These are phyloP conservation scores for Lentithecium fluviatile DNA, from an alignment of 495 filamentous ascomycete genomes.

Conservation along the genomic window DNA sequence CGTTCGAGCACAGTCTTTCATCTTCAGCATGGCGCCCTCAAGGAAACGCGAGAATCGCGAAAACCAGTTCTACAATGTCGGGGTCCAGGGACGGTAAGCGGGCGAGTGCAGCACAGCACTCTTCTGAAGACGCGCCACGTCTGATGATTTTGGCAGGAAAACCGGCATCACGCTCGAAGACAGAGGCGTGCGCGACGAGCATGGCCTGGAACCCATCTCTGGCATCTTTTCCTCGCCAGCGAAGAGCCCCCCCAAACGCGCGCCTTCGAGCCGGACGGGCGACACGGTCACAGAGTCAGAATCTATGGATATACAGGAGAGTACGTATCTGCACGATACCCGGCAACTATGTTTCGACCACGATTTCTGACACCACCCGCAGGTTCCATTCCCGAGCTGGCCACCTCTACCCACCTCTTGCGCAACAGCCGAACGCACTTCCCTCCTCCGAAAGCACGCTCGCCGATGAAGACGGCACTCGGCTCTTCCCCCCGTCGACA, in stretches of 20 bases:
- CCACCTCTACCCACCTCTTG: conserved; percentile 37
- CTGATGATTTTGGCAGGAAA: conserved; percentile 51
- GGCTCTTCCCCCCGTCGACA: conserved; percentile 56
- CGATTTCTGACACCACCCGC: neutral
- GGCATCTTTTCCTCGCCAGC: conserved; percentile 86
- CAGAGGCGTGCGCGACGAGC: conserved; percentile 76
- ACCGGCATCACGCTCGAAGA: conserved; percentile 83
- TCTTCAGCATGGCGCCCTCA: conserved; percentile 13
- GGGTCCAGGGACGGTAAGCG: conserved; percentile 63
- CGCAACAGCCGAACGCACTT: conserved; percentile 42
- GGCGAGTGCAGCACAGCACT: neutral
- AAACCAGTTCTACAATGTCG: conserved; percentile 63
- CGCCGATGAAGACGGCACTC: conserved; percentile 57
- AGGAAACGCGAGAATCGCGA: conserved; percentile 46
- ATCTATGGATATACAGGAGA: conserved; percentile 49
- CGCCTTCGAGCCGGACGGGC: conserved; percentile 40
- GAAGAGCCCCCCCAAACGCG: conserved; percentile 52
- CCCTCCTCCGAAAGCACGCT: conserved; percentile 51
- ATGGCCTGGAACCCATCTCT: conserved; percentile 85
- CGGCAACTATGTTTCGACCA: neutral
- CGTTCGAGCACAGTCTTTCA: neutral
- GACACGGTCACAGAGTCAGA: conserved; percentile 44
- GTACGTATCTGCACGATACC: conserved; percentile 37
- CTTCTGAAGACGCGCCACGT: neutral
- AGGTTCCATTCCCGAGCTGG: conserved; percentile 52